Conservation (phyloP, 2,329 filamentous ascomycete genomes). For the Calonectria pteridis region DNA sequence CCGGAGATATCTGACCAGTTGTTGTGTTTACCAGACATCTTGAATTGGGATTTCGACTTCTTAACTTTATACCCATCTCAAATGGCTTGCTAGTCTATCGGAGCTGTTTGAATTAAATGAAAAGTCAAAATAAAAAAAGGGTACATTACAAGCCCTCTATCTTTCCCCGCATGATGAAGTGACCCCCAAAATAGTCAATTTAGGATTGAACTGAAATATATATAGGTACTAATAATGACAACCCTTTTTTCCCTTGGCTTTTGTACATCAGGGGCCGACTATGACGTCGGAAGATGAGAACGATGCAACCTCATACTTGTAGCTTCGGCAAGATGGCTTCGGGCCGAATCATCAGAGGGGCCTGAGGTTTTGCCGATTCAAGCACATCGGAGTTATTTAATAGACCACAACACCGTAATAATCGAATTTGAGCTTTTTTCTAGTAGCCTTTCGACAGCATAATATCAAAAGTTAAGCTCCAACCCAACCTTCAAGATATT, state of each 20-base stretch:
- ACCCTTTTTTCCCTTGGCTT: neutral
- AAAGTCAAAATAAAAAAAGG: neutral
- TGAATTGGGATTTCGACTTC: neutral
- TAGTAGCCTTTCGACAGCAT: neutral
- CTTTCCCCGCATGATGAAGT: neutral
- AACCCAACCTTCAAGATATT: neutral
- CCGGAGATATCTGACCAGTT: neutral
- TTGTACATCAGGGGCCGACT: neutral
- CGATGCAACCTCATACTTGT: neutral
- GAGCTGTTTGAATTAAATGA: neutral
- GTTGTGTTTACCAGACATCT: neutral
- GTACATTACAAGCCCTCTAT: neutral
- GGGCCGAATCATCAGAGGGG: neutral
- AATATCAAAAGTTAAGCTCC: neutral
- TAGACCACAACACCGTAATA: rapidly evolving
- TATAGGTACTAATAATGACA: neutral
- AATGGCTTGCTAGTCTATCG: neutral
- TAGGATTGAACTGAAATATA: neutral
- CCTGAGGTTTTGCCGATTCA: neutral
- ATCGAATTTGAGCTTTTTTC: neutral
- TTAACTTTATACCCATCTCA: neutral
- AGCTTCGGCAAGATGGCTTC: neutral
- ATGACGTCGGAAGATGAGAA: neutral
- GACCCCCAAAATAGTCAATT: neutral
- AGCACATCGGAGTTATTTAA: neutral